A percentile compares a stretch with the other conserved stretches of the same genome.
phyloP scores from a whole-genome alignment of 257 asterid species.

The Hygrophila difformis region DNA sequence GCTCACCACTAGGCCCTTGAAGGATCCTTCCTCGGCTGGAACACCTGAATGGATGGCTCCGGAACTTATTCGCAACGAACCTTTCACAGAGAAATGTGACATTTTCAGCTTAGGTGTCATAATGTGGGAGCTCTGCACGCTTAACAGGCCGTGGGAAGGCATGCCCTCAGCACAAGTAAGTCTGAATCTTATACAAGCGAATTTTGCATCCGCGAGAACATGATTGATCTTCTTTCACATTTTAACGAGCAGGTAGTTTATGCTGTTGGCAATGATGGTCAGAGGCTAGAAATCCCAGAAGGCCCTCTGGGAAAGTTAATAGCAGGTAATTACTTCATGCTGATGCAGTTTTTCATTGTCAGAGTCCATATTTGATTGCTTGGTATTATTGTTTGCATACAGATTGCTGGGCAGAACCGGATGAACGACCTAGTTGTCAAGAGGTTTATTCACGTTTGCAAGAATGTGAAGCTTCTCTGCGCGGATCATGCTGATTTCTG shows the following conservation, averaged over 20 bases:
- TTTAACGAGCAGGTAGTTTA: constrained; percentile 52
- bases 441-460: constrained; percentile 63
- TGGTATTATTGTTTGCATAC: constrained; percentile 10
- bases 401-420: constrained; percentile 93
- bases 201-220: background rate
- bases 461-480: constrained; percentile 41
- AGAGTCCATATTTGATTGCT: background rate
- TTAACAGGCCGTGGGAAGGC: constrained; percentile 86
- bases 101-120: constrained; percentile 85
- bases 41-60: constrained; percentile 99
- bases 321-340: constrained; percentile 29
- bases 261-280: constrained; percentile 74
- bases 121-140: constrained; percentile 88
- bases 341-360: background rate
- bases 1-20: constrained; percentile 42
- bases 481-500: background rate
- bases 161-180: constrained; percentile 61
- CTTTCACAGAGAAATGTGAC: constrained; percentile 84
- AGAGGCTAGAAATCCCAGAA: constrained; percentile 69
- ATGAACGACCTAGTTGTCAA: constrained; percentile 70
- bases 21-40: constrained; percentile 73
- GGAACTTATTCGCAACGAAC: constrained; percentile 79
- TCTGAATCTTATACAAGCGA: background rate
- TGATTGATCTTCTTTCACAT: too few relatives aligned
- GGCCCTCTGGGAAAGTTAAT: constrained; percentile 69